Base-by-base conservation (phyloP, 1,284 basidiomycete species). In the Pascua guehoae region DNA sequence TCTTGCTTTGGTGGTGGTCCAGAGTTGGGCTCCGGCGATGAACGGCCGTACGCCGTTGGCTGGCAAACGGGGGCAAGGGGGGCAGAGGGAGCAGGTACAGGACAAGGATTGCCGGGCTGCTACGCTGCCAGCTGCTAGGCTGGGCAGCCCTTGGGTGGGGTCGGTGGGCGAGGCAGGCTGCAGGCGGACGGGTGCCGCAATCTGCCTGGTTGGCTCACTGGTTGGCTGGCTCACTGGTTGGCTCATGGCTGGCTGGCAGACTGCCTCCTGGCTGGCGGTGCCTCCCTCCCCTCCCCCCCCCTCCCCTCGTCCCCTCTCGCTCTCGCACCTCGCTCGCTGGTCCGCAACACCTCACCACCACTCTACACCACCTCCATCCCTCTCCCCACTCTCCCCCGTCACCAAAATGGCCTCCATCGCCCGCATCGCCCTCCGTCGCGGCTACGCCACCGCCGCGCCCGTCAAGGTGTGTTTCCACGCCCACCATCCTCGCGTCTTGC, bases 381-480 rank as follows among this genome's bases (percentile, higher is more conserved):
- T 46, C 64, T 44, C 52, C 47, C 51, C 48, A 57, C 47, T 54
- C 54, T 49, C 50, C 43, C 41, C 50, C 52, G 24, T 32, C 24
- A 32, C 24, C 24, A 73, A 69, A 67, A 77, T 77, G 75, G 70
- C 74, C 60, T 72, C 70, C 60, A 69, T 65, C 53, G 61, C 72
- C 56, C 64, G 76, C 60, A 66, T 64, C 37, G 55, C 72, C 61
- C 61, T 72, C 61, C 62, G 66, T 53, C 69, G 76, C 63, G 75
- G 76, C 50, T 76, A 78, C 66, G 76, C 76, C 53, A 69, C 74
- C 57, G 70, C 74, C 53, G 58, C 70, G 43, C 49, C 66, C 54
- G 67, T 76, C 66, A 78, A 78, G 73, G 74, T 77, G 60, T 52
- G 74, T 67, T 24, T 53, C 41, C 24, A 42, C 53, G 53, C 53